Evolutionary conservation across 164 flowering plant species (phyloP).

Genomic region (Houttuynia cordata): DNA sequence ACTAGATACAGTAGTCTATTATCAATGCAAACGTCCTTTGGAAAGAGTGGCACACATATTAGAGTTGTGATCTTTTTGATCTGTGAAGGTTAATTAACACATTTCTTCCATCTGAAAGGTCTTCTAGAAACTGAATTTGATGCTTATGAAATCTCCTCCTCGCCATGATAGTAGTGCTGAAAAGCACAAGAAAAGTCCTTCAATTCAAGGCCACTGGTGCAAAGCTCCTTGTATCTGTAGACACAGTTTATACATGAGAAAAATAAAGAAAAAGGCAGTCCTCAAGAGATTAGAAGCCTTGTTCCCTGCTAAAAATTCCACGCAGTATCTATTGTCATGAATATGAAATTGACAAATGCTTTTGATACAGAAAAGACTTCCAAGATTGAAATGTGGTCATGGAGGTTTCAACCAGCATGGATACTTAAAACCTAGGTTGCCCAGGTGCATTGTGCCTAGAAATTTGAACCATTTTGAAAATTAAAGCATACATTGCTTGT

Average conservation of each 20-base stretch:
- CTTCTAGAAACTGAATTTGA: background rate
- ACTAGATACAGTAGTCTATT: too few species aligned
- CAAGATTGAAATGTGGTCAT: too few species aligned
- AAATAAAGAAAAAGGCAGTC: background rate
- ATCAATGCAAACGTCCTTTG: too few species aligned
- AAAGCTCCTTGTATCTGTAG: slow-evolving; percentile 16
- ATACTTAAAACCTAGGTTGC: background rate
- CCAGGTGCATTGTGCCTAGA: background rate
- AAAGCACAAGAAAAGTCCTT: slow-evolving; percentile 25
- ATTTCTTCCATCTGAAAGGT: background rate
- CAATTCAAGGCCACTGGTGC: slow-evolving; percentile 12
- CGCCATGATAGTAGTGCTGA: slow-evolving; percentile 20
- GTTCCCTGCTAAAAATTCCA: too few species aligned
- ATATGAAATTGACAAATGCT: too few species aligned
- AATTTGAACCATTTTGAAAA: too few species aligned
- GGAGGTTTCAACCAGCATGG: background rate
- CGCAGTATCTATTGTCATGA: too few species aligned
- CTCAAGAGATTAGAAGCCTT: too few species aligned
- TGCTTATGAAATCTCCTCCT: slow-evolving; percentile 12
- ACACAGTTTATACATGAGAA: background rate
- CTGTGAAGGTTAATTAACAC: background rate
- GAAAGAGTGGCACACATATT: too few species aligned
- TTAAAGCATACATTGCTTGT: slow-evolving; percentile 38
- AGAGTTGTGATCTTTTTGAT: too few species aligned
- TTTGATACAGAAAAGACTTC: too few species aligned